Evolutionary conservation across 371 early-diverging fungal species (phyloP), one percentile per base, ranked within the genome.

Genomic region (Mycotypha africana): DNA sequence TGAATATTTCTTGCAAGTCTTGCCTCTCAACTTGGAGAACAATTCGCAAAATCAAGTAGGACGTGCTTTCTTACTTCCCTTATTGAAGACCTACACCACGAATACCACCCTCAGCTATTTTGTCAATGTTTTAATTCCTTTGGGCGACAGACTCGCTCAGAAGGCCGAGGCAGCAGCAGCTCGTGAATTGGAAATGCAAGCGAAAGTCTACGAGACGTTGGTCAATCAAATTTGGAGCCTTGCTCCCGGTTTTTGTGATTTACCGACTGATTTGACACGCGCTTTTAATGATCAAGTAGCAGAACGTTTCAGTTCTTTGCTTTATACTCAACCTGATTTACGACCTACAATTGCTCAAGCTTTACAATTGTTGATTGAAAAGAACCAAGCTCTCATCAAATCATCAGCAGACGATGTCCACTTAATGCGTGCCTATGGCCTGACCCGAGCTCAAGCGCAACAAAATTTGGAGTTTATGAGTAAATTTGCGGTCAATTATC

Each of bases 181-280:
- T 21, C 69, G 81, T 37, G 85, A 81, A 34, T 68, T 80, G 17
- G 80, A 70, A 21, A 74, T 90, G 51, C 90, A 92, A 74, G 86
- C 91, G 49, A 96, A 97, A 67, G 80, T 97, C 31, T 93, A 88
- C 58, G 87, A 86, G 42, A 92, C 95, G 0, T 67, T 97, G 33
- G 81, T 77, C 20, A 76, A 84, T 24, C 98, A 97, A 68, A 79
- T 93, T 34, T 97, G 96, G 92, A 80, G 84, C 22, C 65, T 95
- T 38, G 75, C 92, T 21, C 91, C 91, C 12, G 89, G 87, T 10
- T 86, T 94, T 56, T 92, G 92, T 56, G 82, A 85, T 26, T 53
- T 86, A 9, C 94, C 95, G n/a, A 48, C 57, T 12, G 96, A 95
- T 56, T 57, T 92, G 23, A 32, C 59, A 20, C 42, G 38, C 12